These are phyloP conservation scores for Aspergillus cavernicola DNA, from an alignment of 495 filamentous ascomycete genomes.

Conservation along the genomic window DNA sequence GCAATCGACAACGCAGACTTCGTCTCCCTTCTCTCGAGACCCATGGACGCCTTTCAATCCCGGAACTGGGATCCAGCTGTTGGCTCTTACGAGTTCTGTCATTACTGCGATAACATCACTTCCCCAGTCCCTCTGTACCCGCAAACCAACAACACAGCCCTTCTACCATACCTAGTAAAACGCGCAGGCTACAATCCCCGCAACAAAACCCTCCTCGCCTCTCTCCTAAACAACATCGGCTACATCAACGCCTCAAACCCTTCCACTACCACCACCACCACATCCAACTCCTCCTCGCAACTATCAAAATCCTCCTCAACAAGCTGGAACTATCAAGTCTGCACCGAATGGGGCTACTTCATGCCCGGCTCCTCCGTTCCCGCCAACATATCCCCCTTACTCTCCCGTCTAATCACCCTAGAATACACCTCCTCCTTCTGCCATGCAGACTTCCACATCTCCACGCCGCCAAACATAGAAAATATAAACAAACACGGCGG, in stretches of 20 bases:
- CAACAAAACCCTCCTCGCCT: conserved; percentile 43
- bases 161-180: conserved; percentile 45
- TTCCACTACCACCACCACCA: conserved; percentile 17
- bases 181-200: conserved; percentile 54
- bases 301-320: conserved; percentile 42
- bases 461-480: conserved; percentile 47
- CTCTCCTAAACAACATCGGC: conserved; percentile 63
- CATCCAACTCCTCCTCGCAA: neutral
- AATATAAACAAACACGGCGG: conserved; percentile 67
- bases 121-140: conserved; percentile 44
- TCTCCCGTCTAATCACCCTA: conserved; percentile 60
- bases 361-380: conserved; percentile 64
- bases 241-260: conserved; percentile 50
- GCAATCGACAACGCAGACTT: conserved; percentile 61
- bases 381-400: conserved; percentile 51
- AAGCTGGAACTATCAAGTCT: conserved; percentile 59
- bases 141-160: conserved; percentile 25
- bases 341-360: conserved; percentile 63
- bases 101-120: conserved; percentile 60
- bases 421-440: conserved; percentile 53
- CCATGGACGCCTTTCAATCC: conserved; percentile 54
- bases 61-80: conserved; percentile 67
- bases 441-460: conserved; percentile 60
- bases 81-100: conserved; percentile 48
- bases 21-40: conserved; percentile 47